Conservation (phyloP, 768 basidiomycete genomes). For the Termitomyces sp. region DNA sequence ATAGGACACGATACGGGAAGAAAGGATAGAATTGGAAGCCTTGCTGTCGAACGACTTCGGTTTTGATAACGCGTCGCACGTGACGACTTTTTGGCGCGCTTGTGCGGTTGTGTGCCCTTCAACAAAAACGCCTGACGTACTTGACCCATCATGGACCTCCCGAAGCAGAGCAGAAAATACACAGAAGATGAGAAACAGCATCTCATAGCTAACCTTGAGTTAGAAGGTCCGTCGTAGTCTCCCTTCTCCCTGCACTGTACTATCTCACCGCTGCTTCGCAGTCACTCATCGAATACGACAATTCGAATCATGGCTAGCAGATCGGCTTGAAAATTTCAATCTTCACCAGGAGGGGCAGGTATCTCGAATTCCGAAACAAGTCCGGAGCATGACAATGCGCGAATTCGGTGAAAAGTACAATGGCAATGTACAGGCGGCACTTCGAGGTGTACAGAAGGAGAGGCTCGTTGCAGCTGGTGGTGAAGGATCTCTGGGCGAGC, state of each 20-base stretch:
- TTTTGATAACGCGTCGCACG: constrained; percentile 32
- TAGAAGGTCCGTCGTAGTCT: constrained; percentile 51
- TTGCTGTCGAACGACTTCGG: constrained; percentile 19
- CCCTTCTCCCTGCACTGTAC: neutral
- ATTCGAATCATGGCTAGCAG: constrained; percentile 69
- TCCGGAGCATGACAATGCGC: constrained; percentile 65
- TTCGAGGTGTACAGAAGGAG: constrained; percentile 65
- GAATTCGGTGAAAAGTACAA: constrained; percentile 77
- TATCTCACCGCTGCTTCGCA: constrained; percentile 20
- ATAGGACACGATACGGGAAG: neutral
- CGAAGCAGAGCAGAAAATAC: constrained; percentile 28
- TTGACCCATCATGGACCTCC: constrained; percentile 22
- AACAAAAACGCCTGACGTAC: constrained; percentile 5
- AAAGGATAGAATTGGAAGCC: too few species aligned
- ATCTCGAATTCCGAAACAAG: constrained; percentile 67
- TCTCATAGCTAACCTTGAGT: constrained; percentile 69
- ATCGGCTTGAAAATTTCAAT: constrained; percentile 67
- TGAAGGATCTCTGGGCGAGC: constrained; percentile 44
- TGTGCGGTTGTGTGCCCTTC: constrained; percentile 1
- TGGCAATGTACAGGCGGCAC: constrained; percentile 66
- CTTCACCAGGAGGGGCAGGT: constrained; percentile 73
- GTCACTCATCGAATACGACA: constrained; percentile 72
- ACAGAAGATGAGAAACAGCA: constrained; percentile 70
- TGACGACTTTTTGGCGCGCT: constrained; percentile 24
- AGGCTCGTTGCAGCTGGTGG: constrained; percentile 45